Evolutionary conservation across 495 filamentous ascomycete genomes (phyloP).

Genomic region (Hypoxylon rickii): DNA sequence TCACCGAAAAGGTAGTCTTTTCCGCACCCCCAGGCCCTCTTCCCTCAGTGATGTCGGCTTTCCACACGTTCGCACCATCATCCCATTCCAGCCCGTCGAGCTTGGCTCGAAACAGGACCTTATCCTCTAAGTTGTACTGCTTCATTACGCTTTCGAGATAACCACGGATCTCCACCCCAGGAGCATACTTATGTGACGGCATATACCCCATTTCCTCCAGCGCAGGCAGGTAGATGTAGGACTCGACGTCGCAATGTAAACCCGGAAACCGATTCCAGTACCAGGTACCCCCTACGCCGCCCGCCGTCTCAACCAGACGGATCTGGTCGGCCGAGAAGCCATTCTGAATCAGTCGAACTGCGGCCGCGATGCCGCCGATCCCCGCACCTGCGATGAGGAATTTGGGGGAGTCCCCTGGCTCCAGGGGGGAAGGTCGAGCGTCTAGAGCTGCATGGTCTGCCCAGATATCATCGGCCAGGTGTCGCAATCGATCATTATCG

Average conservation of each 20-base stretch:
- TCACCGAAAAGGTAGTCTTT: slow-evolving; percentile 34
- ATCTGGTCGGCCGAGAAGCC: slow-evolving; percentile 54
- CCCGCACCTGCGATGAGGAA: slow-evolving; percentile 59
- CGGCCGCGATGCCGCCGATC: slow-evolving; percentile 53
- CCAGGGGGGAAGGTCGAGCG: slow-evolving; percentile 31
- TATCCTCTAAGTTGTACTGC: slow-evolving; percentile 51
- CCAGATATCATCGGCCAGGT: slow-evolving; percentile 51
- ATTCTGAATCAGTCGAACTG: slow-evolving; percentile 54
- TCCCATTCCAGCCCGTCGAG: slow-evolving; percentile 48
- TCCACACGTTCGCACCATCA: slow-evolving; percentile 48
- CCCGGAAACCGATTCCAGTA: slow-evolving; percentile 63
- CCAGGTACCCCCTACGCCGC: slow-evolving; percentile 60
- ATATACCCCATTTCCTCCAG: slow-evolving; percentile 65
- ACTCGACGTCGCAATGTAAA: slow-evolving; percentile 56
- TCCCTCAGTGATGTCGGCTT: slow-evolving; percentile 41
- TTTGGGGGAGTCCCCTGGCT: slow-evolving; percentile 42
- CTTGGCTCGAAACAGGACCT: slow-evolving; percentile 52
- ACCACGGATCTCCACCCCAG: slow-evolving; percentile 52
- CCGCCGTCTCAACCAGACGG: slow-evolving; percentile 52
- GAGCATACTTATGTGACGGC: slow-evolving; percentile 51
- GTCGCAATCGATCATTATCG: slow-evolving; percentile 38
- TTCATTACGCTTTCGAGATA: slow-evolving; percentile 47
- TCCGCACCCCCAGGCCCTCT: slow-evolving; percentile 41
- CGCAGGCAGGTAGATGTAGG: slow-evolving; percentile 58
- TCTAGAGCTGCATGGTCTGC: slow-evolving; percentile 48